Conservation (phyloP, 768 basidiomycete genomes). For the Psilocybe cubensis region DNA sequence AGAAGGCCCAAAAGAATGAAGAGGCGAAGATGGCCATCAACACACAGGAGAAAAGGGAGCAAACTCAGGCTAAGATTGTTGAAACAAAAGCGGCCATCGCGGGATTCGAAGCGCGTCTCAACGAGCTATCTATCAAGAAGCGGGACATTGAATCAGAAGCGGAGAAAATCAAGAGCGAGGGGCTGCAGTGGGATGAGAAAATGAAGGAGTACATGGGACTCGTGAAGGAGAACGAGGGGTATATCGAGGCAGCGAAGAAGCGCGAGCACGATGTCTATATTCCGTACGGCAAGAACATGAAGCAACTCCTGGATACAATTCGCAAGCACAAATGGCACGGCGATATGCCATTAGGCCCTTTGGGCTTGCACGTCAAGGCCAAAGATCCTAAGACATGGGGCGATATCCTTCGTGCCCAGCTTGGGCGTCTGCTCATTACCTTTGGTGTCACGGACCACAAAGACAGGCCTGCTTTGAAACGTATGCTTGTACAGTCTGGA, state of each 20-base stretch:
- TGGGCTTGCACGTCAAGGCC: conserved; percentile 79
- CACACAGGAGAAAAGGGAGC: conserved; percentile 66
- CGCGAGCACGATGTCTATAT: conserved; percentile 61
- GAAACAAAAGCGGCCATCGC: conserved; percentile 43
- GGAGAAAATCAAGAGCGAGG: conserved; percentile 36
- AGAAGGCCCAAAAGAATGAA: conserved; percentile 56
- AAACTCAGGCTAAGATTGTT: conserved; percentile 54
- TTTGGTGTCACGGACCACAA: conserved; percentile 76
- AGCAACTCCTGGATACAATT: conserved; percentile 58
- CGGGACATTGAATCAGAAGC: conserved; percentile 29
- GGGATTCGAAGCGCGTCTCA: conserved; percentile 37
- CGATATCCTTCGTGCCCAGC: conserved; percentile 60
- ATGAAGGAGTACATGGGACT: conserved; percentile 35
- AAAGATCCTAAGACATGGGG: conserved; percentile 69
- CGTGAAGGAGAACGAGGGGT: conserved; percentile 49
- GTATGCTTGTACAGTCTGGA: conserved; percentile 56
- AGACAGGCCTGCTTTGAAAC: conserved; percentile 62
- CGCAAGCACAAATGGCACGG: conserved; percentile 61
- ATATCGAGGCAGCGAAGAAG: conserved; percentile 52
- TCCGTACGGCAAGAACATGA: conserved; percentile 67
- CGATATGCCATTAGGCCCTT: conserved; percentile 71
- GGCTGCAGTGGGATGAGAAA: conserved; percentile 37
- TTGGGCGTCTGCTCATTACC: conserved; percentile 61
- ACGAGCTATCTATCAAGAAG: conserved; percentile 35
- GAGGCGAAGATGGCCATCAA: conserved; percentile 54